phyloP scores from a whole-genome alignment of 2,329 filamentous ascomycete genomes.

The Bipolaris gigantea region DNA sequence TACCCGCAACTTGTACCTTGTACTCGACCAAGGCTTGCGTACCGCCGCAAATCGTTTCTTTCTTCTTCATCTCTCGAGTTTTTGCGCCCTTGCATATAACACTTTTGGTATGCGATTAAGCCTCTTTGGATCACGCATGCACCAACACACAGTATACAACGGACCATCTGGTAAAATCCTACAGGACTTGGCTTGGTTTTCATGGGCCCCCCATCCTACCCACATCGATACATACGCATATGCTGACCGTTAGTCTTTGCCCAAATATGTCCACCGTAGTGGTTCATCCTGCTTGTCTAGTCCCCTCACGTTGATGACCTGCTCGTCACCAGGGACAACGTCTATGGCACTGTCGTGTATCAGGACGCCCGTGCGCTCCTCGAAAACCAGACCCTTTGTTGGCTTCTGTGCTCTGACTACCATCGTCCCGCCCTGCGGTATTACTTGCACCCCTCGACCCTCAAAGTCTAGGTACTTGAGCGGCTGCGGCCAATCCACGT shows the following conservation, averaged over 20 bases:
- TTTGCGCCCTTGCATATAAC: constrained; percentile 25
- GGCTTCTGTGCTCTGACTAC: constrained; percentile 54
- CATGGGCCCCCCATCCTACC: not conserved
- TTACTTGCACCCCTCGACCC: constrained; percentile 53
- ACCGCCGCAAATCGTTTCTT: constrained; percentile 7
- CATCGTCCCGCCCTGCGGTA: constrained; percentile 47
- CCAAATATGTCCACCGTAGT: constrained; percentile 52
- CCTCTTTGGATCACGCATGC: not conserved
- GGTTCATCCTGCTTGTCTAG: constrained; percentile 44
- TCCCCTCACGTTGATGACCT: constrained; percentile 51
- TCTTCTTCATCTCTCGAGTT: not conserved
- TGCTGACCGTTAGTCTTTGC: constrained; percentile 33
- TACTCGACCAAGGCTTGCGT: constrained; percentile 18
- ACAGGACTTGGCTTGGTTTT: constrained; percentile 6
- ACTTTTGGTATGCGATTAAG: constrained; percentile 5
- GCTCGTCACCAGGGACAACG: constrained; percentile 61
- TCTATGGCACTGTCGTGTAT: constrained; percentile 61
- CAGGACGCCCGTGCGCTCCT: constrained; percentile 58
- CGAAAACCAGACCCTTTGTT: constrained; percentile 63
- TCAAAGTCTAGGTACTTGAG: constrained; percentile 61
- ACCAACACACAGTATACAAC: not conserved
- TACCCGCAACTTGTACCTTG: constrained; percentile 20
- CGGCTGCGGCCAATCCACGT: constrained; percentile 64
- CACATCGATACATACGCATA: constrained; percentile 10
- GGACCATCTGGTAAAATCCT: constrained; percentile 16